Evolutionary conservation across 768 basidiomycete genomes (phyloP), one percentile per base, ranked within the genome.

Genomic region (Macrolepiota dolichaula): DNA sequence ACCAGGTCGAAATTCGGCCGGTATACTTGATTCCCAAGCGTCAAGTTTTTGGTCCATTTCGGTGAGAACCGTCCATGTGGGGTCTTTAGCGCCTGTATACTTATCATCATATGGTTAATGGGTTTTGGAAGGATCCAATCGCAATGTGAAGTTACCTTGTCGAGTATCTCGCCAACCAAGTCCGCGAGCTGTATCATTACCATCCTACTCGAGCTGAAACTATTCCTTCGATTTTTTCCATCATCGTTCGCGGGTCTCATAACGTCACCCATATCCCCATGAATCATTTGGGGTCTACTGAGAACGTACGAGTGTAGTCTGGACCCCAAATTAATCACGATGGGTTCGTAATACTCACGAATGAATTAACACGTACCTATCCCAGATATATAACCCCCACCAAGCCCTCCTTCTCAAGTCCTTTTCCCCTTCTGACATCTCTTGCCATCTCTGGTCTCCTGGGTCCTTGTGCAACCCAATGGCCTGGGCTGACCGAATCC

Each of bases 381-480:
- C 80, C 70, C 74, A 73, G 49, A 74, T 71, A 59, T 72, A 73
- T 12, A 81, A 68, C 2, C 72, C 74, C 77, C 77, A 79, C 79
- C 79, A 81, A 2, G 76, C 77, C 32, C 75, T 65, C 54, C 75
- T 73, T 57, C 79, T 72, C 35, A 81, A 64, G 24, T 74, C 38
- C 62, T 72, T 72, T 67, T 81, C 78, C 56, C 79, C 77, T 37
- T 74, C 75, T 1, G 76, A 75, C 76, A 78, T 76, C 64, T 76
- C 75, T 49, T 77, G 76, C 77, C 77, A 79, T 36, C 70, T 65
- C 22, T 63, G 67, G 73, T 77, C 77, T 54, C 69, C 73, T 9
- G 78, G 77, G 66, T 80, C 80, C 46, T 74, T 72, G 59, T 79
- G 78, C 71, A 81, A 72, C 1, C 79, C 77, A 27, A 79, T 72